Evolutionary conservation across 192 early-diverging fungal species (phyloP), one percentile per base, ranked within the genome.

Genomic region (Geosiphon pyriformis): DNA sequence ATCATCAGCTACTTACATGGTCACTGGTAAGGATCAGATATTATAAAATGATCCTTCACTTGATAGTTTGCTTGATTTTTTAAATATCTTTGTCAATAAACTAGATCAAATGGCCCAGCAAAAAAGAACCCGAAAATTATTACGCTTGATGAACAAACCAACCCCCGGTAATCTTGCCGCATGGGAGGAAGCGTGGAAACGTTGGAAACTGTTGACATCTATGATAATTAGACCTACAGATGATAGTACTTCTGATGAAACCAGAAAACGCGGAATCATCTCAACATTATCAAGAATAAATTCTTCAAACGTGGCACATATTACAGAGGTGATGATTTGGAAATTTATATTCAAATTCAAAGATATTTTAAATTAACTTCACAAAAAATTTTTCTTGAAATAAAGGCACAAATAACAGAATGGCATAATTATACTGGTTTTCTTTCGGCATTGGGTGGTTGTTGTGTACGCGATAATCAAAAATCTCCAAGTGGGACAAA

Each of bases 341-440:
- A 2, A 55, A 11, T 56, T 56, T 56, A 53, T 53, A 26, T 23
- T 1, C 27, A n/a, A 26, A 26, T 53, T 53, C 29, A 53, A 22
- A 0, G 22, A 22, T 8, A 12, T 12, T 22, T 53, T 10, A 20
- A 26, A 4, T 26, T 53, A 1, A 20, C 8, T 52, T 18, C 26
- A 51, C 25, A 51, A 2, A 2, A 26, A 26, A n/a, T 53, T 23
- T n/a, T 22, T 53, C 20, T 0, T 18, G 33, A n/a, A 27, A n/a
- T 31, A 8, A 48, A 51, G 22, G 64, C 72, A 0, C 69, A 57
- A 8, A 68, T 73, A 23, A 71, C 85, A 11, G 88, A 92, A 49
- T 91, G 92, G 88, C 76, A 83, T 53, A 88, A 92, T 54, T 91
- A 91, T 68, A 90, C 89, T 15, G 88, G 91, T 0, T 94, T 92